Base-by-base conservation (phyloP, 163 green algal genomes). In the Chlamydomonas reinhardtii region DNA sequence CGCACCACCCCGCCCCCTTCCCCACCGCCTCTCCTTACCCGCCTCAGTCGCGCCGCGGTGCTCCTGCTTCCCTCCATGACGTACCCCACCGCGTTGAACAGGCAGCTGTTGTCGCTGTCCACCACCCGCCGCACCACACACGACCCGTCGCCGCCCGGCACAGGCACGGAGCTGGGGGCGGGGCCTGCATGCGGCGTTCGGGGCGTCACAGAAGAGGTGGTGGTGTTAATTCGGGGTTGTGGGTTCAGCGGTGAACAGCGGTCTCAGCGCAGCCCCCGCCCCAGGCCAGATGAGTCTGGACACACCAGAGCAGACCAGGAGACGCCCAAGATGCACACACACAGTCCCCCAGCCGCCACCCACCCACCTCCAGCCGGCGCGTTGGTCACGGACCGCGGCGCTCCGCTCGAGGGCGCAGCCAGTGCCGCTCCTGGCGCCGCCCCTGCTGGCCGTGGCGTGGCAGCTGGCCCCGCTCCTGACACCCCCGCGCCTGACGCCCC, bases 41-140 rank as follows among this genome's bases (percentile, higher is more conserved):
- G 61, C 12, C 79, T 34, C 48, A 85, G 68, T 31, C 71, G 68
- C 34, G 43, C 52, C 27, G 80, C 70, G 6, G 54, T 22, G 48
- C 6, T 54, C 15, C 80, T 12, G 3, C 43, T 79, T 25, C 80
- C 12, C 2, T 86, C 56, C 80, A 86, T 79, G 11, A 85, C 79
- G 54, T 85, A 89, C n/a, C 48, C 78, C 37, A 87, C 88, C 35
- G 95, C 94, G 80, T 94, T 96, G 92, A 98, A 98, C 48, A 98
- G 90, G 88, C 95, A 98, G 65, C 82, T 93, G 90, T 98, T 98
- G 87, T 98, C 95, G 25, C 78, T 91, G 66, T 91, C 90, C 22
- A 98, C 93, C 11, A 96, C 88, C 12, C 94, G 90, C 31, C 94
- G 87, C 59, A 94, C 89, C 27, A 96, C 91, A 31, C 72, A 86